Evolutionary conservation across 2,329 filamentous ascomycete species (phyloP).

Genomic region (Gyromitra esculenta): DNA sequence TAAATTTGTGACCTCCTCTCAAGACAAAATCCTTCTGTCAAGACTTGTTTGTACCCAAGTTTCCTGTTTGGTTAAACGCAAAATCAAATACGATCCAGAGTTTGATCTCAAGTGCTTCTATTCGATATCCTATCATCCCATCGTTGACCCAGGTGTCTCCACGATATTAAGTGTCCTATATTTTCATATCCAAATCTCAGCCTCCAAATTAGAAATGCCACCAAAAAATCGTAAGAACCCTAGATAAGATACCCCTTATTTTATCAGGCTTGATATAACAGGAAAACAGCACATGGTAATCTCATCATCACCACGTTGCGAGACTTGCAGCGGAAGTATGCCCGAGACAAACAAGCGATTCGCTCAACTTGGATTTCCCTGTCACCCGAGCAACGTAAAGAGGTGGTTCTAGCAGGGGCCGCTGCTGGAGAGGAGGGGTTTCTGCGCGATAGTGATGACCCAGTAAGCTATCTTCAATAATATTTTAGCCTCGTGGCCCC

Average conservation of each 20-base stretch:
- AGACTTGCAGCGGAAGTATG: conserved; percentile 30
- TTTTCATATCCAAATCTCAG: not conserved
- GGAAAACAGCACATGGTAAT: conserved; percentile 7
- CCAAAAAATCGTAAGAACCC: not conserved
- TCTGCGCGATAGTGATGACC: conserved; percentile 24
- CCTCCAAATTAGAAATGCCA: not conserved
- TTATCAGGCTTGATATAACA: not conserved
- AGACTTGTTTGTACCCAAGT: no score
- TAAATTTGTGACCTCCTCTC: no score
- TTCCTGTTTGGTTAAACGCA: no score
- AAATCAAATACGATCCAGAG: no score
- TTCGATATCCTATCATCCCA: no score
- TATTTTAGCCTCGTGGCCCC: not conserved
- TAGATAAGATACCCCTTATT: not conserved
- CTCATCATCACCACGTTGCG: conserved; percentile 20
- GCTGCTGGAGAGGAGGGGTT: conserved; percentile 18
- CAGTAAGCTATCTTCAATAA: not conserved
- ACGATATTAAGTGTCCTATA: no score
- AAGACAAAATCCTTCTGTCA: no score
- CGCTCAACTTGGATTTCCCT: conserved; percentile 26
- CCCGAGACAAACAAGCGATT: conserved; percentile 35
- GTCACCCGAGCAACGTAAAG: conserved; percentile 20
- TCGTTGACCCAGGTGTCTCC: no score
- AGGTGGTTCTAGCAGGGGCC: not conserved
- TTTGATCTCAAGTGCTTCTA: no score